Evolutionary conservation across 768 basidiomycete species (phyloP), one percentile per base, ranked within the genome.

Genomic region (Mycena latifolia): DNA sequence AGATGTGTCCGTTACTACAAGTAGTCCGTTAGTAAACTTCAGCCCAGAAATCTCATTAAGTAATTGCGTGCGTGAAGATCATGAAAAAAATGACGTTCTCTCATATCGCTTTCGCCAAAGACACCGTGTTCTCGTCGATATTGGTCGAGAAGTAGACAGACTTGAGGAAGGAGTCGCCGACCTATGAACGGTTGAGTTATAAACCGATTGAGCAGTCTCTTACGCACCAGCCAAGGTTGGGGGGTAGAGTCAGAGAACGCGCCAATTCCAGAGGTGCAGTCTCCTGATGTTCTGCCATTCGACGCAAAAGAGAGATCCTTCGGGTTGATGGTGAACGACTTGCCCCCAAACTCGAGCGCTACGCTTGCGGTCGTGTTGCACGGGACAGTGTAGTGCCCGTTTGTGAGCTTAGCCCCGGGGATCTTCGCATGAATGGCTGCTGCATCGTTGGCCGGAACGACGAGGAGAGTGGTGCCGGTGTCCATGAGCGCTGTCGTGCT

Each of bases 81-180:
- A 43, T 61, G 17, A 52, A 48, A 54, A 15, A 52, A 48, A 54
- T 28, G 28, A 15, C n/a, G 31, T 33, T 18, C n/a, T 53, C 35
- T 61, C 46, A 65, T 22, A 63, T 31, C 7, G 56, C 55, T 65
- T 74, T 73, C 4, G 80, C 80, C 31, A 82, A 67, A 9, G 76
- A 75, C 25, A 82, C 75, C 52, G 74, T 71, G 52, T 81, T 72
- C 22, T 69, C 76, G n/a, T 65, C 74, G n/a, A 67, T 76, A 62
- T 83, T 73, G 46, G 78, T 80, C 60, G 77, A 77, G 58, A 81
- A 77, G 57, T 82, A 82, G 31, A 81, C 79, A 45, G 79, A 78
- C 69, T 81, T 83, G 63, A 83, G 69, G 70, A 83, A 83, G n/a
- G 77, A 77, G 61, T 80, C 79, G 10, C 81, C 81, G 18, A 82